These are phyloP conservation scores for Plasmodium blacklocki DNA, from an alignment of 169 alveolate genomes.

Conservation along the genomic window DNA sequence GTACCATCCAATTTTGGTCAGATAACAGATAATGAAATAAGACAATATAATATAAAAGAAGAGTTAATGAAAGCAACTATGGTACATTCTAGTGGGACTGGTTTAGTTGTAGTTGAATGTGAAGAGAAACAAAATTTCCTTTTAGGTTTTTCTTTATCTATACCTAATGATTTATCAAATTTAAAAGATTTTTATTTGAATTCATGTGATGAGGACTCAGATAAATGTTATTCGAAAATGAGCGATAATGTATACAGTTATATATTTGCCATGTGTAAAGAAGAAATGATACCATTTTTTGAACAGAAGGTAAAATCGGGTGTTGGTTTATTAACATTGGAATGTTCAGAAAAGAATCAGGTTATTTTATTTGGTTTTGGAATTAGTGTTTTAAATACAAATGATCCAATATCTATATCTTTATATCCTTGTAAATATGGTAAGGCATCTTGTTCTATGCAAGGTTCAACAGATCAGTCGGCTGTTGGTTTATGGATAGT, in stretches of 20 bases:
- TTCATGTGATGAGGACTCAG: slow-evolving; percentile 64
- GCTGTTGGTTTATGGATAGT: slow-evolving; percentile 72
- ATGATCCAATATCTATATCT: slow-evolving; percentile 57
- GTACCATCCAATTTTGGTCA: slow-evolving; percentile 51
- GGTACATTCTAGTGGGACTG: slow-evolving; percentile 44
- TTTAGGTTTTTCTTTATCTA: slow-evolving; percentile 58
- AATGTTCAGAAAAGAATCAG: slow-evolving; percentile 66
- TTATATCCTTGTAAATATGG: slow-evolving; percentile 71
- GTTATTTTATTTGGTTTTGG: slow-evolving; percentile 69
- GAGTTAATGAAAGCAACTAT: slow-evolving; percentile 45
- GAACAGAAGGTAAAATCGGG: slow-evolving; percentile 63
- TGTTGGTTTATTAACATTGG: slow-evolving; percentile 55
- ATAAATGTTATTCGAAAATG: slow-evolving; percentile 69
- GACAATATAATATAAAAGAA: slow-evolving; percentile 35
- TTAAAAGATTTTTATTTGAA: slow-evolving; percentile 53
- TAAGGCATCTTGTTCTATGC: slow-evolving; percentile 64
- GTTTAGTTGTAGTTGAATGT: slow-evolving; percentile 65
- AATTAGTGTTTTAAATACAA: slow-evolving; percentile 63
- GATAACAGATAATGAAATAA: slow-evolving; percentile 46
- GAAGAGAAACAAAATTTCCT: slow-evolving; percentile 71
- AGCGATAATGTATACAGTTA: slow-evolving; percentile 52
- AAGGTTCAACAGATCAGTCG: slow-evolving; percentile 61
- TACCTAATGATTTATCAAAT: slow-evolving; percentile 60
- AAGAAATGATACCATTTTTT: slow-evolving; percentile 58
- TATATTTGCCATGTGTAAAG: slow-evolving; percentile 72